Base-by-base conservation (phyloP, 2,329 filamentous ascomycete species). In the Hypoxylon sp. region DNA sequence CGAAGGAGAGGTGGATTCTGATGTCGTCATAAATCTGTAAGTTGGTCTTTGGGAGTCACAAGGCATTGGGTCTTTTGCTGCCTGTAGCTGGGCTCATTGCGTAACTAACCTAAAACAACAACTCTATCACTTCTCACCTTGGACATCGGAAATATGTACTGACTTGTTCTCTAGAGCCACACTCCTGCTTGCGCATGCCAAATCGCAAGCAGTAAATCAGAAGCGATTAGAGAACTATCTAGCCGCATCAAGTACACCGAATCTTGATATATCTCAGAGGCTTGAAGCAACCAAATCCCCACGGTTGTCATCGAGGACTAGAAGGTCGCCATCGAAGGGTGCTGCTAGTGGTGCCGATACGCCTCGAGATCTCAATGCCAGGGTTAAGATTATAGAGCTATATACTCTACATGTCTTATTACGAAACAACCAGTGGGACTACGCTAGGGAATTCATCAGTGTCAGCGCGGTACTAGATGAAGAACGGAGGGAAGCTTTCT, bases 331-430 rank as follows among this genome's bases (percentile, higher is more conserved):
- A 1, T 83, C 84, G 17, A 84, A 80, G 70, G 82, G 81, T 34
- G 72, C 82, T 41, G 72, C 82, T 14, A 88, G 87, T 65, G 93
- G 93, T 64, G 90, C 93, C 43, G 90, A 93, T 76, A 97, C 93
- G 0, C 93, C 93, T 0, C 89, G 93, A 68, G 93, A 97, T 76
- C 87, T 97, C 36, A 91, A 92, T 72, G 90, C 93, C 3, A 88
- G 94, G 49, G 90, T 98, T 70, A 97, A 97, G 82, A 92, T 99
- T 45, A 88, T 99, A 55, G 96, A 99, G 81, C 86, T 99, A 7
- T 99, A 98, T 79, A 97, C 94, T 0, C 86, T 99, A 3, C 96
- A 99, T 77, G 93, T 98, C 6, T 88, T 99, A n/a, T 90, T 95
- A 4, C 88, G 93, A 58, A 98, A 98, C 74, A 90, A 93, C 61